Base-by-base conservation (phyloP, 768 basidiomycete genomes). In the Podaxis pistillaris region DNA sequence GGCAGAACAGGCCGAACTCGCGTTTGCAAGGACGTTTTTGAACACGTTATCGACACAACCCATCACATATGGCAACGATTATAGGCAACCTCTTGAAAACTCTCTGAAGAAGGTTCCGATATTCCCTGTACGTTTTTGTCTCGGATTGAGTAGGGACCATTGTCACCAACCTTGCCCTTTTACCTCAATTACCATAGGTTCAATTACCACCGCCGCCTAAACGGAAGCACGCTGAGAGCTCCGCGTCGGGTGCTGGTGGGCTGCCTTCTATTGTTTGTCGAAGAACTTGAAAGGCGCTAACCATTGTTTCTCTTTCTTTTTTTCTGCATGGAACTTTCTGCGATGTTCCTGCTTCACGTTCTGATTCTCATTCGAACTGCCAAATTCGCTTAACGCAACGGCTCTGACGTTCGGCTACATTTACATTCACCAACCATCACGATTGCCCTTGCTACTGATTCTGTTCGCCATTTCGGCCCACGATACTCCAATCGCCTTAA, bases 61-160 rank as follows among this genome's bases (percentile, higher is more conserved):
- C 26, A 80, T 93, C 61, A 79, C 77, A 3, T 93, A 86, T 69
- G 73, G 78, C 41, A 85, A 93, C 74, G 87, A 92, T 74, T 93
- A 90, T 73, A 89, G 90, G 72, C 87, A 91, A 56, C 86, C 87
- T 0, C 83, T 85, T 0, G 76, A 85, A 58, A 79, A 86, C 64
- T 84, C 83, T 12, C 80, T 93, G 60, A 90, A 81, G 74, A 87
- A 79, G 66, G 79, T 93, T n/a, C 85, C 89, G 11, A 74, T 90
- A 28, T 76, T 93, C 60, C 86, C 85, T 53, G 91, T 91, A 62
- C 67, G 85, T 69, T 8, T 19, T 11, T 46, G n/a, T 46, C 44
- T 44, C 1, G 1, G 8, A 13, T 44, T 17, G 4, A n/a, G n/a
- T 9, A 7, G 44, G n/a, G 1, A 5, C 17, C 6, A 22, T 5